Conservation (phyloP, 75 land plant species). For the Pinus tabuliformis region DNA sequence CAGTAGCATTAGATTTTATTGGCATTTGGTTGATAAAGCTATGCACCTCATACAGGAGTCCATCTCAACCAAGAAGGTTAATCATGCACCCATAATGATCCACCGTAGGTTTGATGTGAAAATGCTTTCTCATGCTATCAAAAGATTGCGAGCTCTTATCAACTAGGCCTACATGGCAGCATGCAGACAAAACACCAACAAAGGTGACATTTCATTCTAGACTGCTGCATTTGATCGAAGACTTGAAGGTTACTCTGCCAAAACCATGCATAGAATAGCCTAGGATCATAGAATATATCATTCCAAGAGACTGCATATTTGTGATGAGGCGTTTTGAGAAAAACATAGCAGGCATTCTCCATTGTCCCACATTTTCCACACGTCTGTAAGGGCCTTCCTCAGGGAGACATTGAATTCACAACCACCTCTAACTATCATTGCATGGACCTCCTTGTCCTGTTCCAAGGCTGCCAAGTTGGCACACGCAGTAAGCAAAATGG, state of each 20-base stretch:
- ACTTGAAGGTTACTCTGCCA: not conserved
- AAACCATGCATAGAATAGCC: not conserved
- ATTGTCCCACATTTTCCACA: slow-evolving; percentile 33
- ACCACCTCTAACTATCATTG: not conserved
- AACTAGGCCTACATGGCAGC: not conserved
- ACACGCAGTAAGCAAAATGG: slow-evolving; percentile 20
- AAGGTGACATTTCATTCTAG: not conserved
- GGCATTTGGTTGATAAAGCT: slow-evolving; percentile 9
- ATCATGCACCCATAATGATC: not conserved
- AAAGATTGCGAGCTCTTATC: not conserved
- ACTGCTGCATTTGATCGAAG: not conserved
- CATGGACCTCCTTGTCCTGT: slow-evolving; percentile 22
- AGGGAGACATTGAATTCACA: slow-evolving; percentile 6
- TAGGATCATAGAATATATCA: not conserved
- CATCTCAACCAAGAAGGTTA: not conserved
- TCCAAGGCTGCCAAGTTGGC: slow-evolving; percentile 30
- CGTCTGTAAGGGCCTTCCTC: slow-evolving; percentile 28
- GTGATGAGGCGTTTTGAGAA: slow-evolving; percentile 9
- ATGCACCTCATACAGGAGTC: not conserved
- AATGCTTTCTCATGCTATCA: not conserved
- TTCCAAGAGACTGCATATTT: not conserved
- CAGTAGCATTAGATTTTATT: not conserved
- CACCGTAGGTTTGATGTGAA: not conserved
- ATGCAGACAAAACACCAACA: not conserved
- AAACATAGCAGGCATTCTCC: slow-evolving; percentile 28